phyloP scores from a whole-genome alignment of 2,329 filamentous ascomycete genomes.

The Chrysosporium queenslandicum region DNA sequence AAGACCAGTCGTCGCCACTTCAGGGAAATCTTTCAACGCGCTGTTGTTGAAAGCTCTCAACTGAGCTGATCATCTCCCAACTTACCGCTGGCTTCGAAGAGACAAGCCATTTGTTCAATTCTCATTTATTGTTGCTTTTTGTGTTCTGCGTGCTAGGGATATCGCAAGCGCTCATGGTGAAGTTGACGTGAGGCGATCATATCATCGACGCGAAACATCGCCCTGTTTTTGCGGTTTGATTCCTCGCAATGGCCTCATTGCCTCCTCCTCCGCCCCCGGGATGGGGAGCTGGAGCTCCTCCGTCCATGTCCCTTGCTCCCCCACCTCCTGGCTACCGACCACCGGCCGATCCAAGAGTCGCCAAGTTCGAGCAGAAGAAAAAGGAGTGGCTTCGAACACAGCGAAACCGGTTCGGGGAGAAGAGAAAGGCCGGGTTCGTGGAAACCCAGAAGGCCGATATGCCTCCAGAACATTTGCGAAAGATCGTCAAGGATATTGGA shows the following conservation, averaged over 20 bases:
- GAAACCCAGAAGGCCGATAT: conserved; percentile 98
- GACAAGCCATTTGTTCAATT: not conserved
- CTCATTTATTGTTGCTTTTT: not conserved
- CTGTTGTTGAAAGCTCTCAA: conserved; percentile 2
- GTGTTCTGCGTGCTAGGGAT: not conserved
- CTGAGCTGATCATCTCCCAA: not conserved
- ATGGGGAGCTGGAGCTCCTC: conserved; percentile 47
- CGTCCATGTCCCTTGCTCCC: conserved; percentile 51
- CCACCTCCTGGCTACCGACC: conserved; percentile 80
- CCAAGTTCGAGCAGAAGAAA: conserved; percentile 97
- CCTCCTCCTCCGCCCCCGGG: conserved; percentile 60
- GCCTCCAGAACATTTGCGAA: conserved; percentile 94
- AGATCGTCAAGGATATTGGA: conserved; percentile 96
- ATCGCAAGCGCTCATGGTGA: conserved; percentile 11
- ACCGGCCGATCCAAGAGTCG: conserved; percentile 68
- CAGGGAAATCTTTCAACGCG: conserved; percentile 15
- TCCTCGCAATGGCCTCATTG: conserved; percentile 46
- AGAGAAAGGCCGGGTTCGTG: conserved; percentile 89
- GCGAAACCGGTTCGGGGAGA: conserved; percentile 89
- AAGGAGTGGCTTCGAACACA: conserved; percentile 93
- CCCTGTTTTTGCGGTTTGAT: not conserved
- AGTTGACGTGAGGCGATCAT: conserved; percentile 5
- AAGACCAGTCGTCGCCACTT: conserved; percentile 27
- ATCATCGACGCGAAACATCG: conserved; percentile 4
- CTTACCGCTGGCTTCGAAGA: not conserved